A percentile compares a stretch with the other conserved stretches of the same genome.
Conservation (phyloP, 179 eudicot genomes). For the Beta macrorhiza region DNA sequence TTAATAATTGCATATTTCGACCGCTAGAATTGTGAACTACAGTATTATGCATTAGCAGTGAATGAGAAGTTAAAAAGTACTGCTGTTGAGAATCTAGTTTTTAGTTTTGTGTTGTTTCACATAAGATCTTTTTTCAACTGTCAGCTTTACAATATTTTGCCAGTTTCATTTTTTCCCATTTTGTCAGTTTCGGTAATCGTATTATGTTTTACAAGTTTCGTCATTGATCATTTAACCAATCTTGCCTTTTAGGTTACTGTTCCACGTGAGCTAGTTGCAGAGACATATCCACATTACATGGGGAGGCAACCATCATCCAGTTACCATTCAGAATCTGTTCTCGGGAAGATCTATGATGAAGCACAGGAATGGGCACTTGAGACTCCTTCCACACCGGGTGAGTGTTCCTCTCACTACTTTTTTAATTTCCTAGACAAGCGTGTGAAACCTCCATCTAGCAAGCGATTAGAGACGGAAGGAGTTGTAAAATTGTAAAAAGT, state of each 20-base stretch:
- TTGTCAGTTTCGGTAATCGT: neutral
- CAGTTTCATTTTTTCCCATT: neutral
- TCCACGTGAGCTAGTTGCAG: slow-evolving; percentile 3
- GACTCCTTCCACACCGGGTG: slow-evolving; percentile 3
- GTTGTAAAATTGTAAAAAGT: no score
- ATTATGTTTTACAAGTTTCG: neutral
- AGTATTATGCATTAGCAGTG: neutral
- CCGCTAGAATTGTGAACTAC: neutral
- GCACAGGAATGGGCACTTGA: neutral
- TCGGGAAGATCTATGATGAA: slow-evolving; percentile 18
- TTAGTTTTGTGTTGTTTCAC: neutral
- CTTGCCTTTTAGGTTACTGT: slow-evolving; percentile 5
- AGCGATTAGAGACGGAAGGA: no score
- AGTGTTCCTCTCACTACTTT: neutral
- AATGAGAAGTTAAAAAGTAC: neutral
- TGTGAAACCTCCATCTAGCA: no score
- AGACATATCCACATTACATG: slow-evolving; percentile 12
- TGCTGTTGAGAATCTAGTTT: neutral
- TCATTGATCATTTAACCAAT: neutral
- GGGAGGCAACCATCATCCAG: neutral
- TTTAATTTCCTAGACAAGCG: no score
- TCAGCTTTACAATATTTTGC: neutral
- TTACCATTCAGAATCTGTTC: slow-evolving; percentile 6
- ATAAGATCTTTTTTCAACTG: neutral
- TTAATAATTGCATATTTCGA: neutral